A percentile compares a stretch with the other conserved stretches of the same genome.
These are phyloP conservation scores for Ballota nigra DNA, from an alignment of 257 asterid species.

Conservation along the genomic window DNA sequence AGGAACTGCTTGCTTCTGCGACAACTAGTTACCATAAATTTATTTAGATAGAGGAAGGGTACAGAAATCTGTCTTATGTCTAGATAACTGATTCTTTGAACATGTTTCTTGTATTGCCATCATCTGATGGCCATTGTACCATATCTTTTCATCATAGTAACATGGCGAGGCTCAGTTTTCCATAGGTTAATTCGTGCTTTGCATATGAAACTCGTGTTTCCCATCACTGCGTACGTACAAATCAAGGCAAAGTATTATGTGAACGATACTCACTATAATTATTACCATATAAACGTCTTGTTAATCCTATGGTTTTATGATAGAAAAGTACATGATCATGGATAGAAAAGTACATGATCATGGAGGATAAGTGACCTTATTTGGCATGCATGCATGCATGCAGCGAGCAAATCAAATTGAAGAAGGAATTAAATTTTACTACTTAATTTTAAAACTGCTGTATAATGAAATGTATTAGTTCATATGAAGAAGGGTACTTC, in stretches of 20 bases:
- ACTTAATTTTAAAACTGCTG: too few relatives aligned
- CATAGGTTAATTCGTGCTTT: neutral
- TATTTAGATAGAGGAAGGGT: slow-evolving; percentile 23
- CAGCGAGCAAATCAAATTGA: neutral
- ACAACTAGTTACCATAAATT: slow-evolving; percentile 19
- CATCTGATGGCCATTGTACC: slow-evolving; percentile 43
- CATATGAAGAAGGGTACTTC: too few relatives aligned
- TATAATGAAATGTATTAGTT: too few relatives aligned
- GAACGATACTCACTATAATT: too few relatives aligned
- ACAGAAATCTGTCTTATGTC: slow-evolving; percentile 24
- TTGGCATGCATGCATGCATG: too few relatives aligned
- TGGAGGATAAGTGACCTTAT: too few relatives aligned
- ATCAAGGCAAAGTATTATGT: too few relatives aligned
- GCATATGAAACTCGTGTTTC: neutral
- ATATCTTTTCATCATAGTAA: slow-evolving; percentile 16
- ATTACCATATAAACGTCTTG: too few relatives aligned
- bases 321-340: too few relatives aligned
- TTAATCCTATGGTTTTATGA: too few relatives aligned
- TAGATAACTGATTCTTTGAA: slow-evolving; percentile 41
- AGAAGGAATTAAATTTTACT: too few relatives aligned
- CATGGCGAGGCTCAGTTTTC: slow-evolving; percentile 11
- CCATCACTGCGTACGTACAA: neutral
- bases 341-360: too few relatives aligned
- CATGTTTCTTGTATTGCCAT: slow-evolving; percentile 34
- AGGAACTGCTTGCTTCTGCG: slow-evolving; percentile 28